phyloP scores from a whole-genome alignment of 495 filamentous ascomycete species.

The Talaromyces adpressus region DNA sequence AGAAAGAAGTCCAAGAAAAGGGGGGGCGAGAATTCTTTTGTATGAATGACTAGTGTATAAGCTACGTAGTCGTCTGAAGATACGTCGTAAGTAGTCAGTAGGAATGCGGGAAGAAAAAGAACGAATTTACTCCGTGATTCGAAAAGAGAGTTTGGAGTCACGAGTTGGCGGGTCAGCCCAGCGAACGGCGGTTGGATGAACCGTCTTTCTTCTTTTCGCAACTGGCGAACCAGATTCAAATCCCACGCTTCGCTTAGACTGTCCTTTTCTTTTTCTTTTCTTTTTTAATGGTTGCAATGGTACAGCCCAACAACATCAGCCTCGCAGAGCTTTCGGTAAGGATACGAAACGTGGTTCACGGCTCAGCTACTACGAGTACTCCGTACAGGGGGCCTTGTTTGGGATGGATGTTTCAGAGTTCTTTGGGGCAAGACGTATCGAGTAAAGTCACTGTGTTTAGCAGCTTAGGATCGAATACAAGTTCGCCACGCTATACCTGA shows the following conservation, averaged over 20 bases:
- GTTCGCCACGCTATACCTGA: neutral
- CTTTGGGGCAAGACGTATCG: neutral
- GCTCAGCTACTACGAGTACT: neutral
- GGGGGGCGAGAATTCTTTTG: neutral
- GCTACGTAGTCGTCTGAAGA: neutral
- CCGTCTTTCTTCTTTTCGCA: neutral
- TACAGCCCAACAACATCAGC: neutral
- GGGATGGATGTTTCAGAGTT: neutral
- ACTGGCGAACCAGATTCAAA: neutral
- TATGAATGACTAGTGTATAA: neutral
- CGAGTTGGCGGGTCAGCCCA: neutral
- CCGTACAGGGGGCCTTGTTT: neutral
- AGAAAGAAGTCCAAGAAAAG: neutral
- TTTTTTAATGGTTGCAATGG: neutral
- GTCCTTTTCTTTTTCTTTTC: neutral
- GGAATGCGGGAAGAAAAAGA: neutral
- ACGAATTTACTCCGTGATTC: neutral
- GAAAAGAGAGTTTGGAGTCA: neutral
- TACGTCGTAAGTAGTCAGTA: neutral
- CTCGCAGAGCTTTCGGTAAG: neutral
- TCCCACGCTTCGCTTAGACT: neutral
- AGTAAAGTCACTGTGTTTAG: neutral
- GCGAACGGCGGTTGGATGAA: neutral
- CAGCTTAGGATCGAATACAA: neutral
- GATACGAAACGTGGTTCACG: neutral